Evolutionary conservation across 176 grass and related monocot species (phyloP), one percentile per base, ranked within the genome.

Genomic region (Typha latifolia): DNA sequence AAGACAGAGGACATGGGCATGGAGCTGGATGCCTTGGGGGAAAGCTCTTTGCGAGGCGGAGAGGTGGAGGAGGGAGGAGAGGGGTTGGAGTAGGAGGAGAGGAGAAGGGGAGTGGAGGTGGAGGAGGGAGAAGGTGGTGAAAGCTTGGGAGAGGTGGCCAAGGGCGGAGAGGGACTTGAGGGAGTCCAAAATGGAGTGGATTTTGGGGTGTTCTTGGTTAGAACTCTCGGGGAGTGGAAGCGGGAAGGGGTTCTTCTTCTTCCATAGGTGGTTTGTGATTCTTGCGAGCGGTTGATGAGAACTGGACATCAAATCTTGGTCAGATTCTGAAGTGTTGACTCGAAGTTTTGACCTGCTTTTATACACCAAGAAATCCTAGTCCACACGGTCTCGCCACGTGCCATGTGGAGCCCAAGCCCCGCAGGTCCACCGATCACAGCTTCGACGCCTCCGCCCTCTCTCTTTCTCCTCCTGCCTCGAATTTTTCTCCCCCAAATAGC

Each of bases 61-160:
- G 62, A 69, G 77, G 53, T 13, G 66, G 53, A 90, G 77, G 11
- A 90, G 70, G 55, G 61, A 37, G 0, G 76, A 80, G 73, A 90
- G 32, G 13, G 80, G 66, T 32, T 48, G 3, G 12, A 61, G 66
- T 74, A 10, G 72, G 5, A 23, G 59, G 59, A 21, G 47, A 24
- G 11, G 18, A n/a, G 7, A 49, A 69, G 51, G 49, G 62, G 11
- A 62, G 69, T 1, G 51, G 61, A 47, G 69, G 76, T 71, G 79
- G 66, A 66, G 76, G 64, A 71, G 69, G 69, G 69, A 90, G 77
- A 78, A 84, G 73, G 69, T 68, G 62, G 69, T 20, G 66, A 75
- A 90, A 74, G 80, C 77, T 63, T 74, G 75, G 70, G 77, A 80
- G 66, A 32, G 81, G 80, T 2, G 72, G 77, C 73, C 71, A 66